Conservation (phyloP, 2,329 filamentous ascomycete genomes). For the Penicillium sp. region DNA sequence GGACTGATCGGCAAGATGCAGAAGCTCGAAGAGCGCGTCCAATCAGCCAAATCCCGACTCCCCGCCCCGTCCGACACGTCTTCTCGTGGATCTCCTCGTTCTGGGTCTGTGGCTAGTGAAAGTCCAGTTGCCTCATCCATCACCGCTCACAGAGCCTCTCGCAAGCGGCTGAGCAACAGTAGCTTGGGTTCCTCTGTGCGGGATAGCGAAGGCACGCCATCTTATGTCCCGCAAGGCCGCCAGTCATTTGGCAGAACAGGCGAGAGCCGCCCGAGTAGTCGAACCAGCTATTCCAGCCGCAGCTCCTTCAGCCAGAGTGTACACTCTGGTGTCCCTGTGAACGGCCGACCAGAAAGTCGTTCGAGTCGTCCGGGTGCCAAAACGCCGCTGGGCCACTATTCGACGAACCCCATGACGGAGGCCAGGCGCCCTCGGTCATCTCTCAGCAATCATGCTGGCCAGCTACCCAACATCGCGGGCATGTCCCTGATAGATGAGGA, state of each 20-base stretch:
- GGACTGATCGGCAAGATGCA: conserved; percentile 96
- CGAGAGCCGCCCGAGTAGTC: conserved; percentile 67
- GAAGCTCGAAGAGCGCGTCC: conserved; percentile 87
- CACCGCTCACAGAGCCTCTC: conserved; percentile 50
- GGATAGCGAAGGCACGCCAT: conserved; percentile 37
- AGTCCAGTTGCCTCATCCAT: conserved; percentile 53
- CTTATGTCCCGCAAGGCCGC: conserved; percentile 34
- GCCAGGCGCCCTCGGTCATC: conserved; percentile 65
- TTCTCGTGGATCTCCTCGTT: conserved; percentile 73
- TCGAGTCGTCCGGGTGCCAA: conserved; percentile 59
- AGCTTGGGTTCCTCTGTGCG: conserved; percentile 40
- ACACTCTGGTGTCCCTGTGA: conserved; percentile 36
- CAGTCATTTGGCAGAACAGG: conserved; percentile 50
- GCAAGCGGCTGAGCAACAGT: conserved; percentile 43
- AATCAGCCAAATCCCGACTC: conserved; percentile 85
- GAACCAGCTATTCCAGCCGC: conserved; percentile 57
- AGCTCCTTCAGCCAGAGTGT: conserved; percentile 42
- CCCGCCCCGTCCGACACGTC: conserved; percentile 76
- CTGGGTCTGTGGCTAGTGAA: conserved; percentile 48
- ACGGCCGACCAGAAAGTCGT: conserved; percentile 61
- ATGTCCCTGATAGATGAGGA: conserved; percentile 55
- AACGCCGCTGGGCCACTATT: conserved; percentile 60
- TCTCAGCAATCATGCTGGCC: conserved; percentile 57
- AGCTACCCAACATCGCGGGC: conserved; percentile 55
- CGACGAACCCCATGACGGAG: conserved; percentile 47